These are phyloP conservation scores for Didymella pinodella DNA, from an alignment of 2,329 filamentous ascomycete genomes.

Conservation along the genomic window DNA sequence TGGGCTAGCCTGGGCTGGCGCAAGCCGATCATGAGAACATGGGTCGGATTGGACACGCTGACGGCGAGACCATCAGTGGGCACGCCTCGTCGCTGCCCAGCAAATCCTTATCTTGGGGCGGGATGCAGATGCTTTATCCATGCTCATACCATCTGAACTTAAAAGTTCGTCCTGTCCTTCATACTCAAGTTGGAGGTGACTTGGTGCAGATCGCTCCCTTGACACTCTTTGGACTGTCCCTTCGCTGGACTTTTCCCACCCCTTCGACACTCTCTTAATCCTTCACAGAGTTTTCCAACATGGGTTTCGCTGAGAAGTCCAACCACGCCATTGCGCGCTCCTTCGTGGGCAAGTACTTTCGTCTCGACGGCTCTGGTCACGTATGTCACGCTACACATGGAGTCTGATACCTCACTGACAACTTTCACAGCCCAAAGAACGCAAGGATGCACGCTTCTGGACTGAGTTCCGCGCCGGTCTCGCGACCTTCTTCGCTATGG, in stretches of 20 bases:
- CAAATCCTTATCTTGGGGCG: slow-evolving; percentile 48
- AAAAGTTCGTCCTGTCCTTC: slow-evolving; percentile 25
- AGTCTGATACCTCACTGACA: slow-evolving; percentile 29
- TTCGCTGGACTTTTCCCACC: slow-evolving; percentile 8
- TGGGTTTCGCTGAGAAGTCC: slow-evolving; percentile 46
- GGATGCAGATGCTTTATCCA: slow-evolving; percentile 37
- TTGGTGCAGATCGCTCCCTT: slow-evolving; percentile 23
- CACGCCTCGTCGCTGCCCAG: slow-evolving; percentile 27
- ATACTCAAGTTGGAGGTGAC: slow-evolving; percentile 9
- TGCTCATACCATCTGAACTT: slow-evolving; percentile 24
- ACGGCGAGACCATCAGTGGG: slow-evolving; percentile 31
- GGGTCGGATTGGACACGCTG: slow-evolving; percentile 31
- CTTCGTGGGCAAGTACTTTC: slow-evolving; percentile 63
- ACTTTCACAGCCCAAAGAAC: slow-evolving; percentile 66
- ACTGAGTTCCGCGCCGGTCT: slow-evolving; percentile 85
- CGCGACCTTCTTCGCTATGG: slow-evolving; percentile 67
- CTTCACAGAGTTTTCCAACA: slow-evolving; percentile 29
- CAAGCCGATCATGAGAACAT: slow-evolving; percentile 16
- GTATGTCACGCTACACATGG: slow-evolving; percentile 59
- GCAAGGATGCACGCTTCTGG: slow-evolving; percentile 78
- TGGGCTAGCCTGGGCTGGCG: slow-evolving; percentile 16
- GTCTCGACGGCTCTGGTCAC: slow-evolving; percentile 82
- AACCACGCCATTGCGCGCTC: slow-evolving; percentile 48
- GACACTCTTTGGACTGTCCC: slow-evolving; percentile 10
- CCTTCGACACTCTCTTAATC: slow-evolving; percentile 9